Conservation (phyloP, 805 yeast genomes). For the Saccharomycopsis selenospora region DNA sequence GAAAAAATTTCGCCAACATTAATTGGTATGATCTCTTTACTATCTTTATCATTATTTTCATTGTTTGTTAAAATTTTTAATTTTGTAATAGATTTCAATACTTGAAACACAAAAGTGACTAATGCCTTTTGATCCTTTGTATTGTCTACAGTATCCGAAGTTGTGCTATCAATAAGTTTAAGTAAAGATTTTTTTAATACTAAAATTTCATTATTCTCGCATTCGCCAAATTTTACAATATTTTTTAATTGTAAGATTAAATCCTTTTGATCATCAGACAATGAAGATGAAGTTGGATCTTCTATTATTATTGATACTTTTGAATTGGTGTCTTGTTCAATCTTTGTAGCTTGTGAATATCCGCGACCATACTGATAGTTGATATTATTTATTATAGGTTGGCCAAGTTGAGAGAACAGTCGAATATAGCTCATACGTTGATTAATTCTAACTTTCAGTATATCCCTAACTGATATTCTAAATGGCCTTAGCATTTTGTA, state of each 20-base stretch:
- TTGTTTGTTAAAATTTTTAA: neutral
- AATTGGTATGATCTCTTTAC: neutral
- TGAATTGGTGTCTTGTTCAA: neutral
- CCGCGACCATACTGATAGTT: too few species aligned
- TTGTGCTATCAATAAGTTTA: neutral
- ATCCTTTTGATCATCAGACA: neutral
- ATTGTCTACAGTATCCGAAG: neutral
- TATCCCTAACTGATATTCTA: too few species aligned
- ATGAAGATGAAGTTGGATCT: neutral
- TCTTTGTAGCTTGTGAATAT: too few species aligned
- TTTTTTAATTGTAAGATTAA: neutral
- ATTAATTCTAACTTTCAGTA: too few species aligned
- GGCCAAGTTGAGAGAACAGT: too few species aligned
- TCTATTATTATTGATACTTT: neutral
- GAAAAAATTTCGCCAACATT: neutral
- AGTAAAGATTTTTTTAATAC: neutral
- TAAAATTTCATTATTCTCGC: neutral
- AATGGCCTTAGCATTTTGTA: too few species aligned
- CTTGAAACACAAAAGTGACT: neutral
- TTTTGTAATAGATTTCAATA: neutral
- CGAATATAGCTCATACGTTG: too few species aligned
- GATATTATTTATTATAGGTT: too few species aligned
- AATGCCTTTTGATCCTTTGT: neutral
- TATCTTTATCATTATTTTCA: neutral
- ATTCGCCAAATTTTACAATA: neutral